phyloP scores from a whole-genome alignment of 2,329 filamentous ascomycete species.

The Sclerotinia nivalis region DNA sequence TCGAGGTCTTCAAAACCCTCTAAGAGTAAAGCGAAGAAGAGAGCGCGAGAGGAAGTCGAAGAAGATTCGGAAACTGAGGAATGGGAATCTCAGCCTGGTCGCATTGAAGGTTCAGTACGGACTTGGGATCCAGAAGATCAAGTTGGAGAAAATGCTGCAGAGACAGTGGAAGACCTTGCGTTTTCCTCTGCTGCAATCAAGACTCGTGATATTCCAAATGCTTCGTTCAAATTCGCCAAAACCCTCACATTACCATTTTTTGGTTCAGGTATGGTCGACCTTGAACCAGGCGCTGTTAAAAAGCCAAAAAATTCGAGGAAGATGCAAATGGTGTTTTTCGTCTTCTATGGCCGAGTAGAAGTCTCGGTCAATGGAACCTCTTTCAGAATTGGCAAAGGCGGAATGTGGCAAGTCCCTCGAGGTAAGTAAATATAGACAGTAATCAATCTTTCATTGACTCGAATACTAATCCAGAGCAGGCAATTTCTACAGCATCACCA shows the following conservation, averaged over 20 bases:
- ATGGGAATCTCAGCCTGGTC: slow-evolving; percentile 70
- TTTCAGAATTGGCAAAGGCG: slow-evolving; percentile 84
- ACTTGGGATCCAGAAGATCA: slow-evolving; percentile 64
- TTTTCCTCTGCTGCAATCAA: slow-evolving; percentile 53
- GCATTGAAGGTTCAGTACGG: slow-evolving; percentile 62
- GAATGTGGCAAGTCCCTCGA: slow-evolving; percentile 92
- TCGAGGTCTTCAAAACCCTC: slow-evolving; percentile 28
- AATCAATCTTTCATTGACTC: background rate
- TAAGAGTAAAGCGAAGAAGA: slow-evolving; percentile 36
- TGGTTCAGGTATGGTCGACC: slow-evolving; percentile 84
- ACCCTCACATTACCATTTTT: slow-evolving; percentile 83
- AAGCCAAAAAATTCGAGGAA: slow-evolving; percentile 86
- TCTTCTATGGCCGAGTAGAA: slow-evolving; percentile 77
- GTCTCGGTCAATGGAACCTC: slow-evolving; percentile 73
- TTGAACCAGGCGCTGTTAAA: slow-evolving; percentile 82
- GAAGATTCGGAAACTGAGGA: slow-evolving; percentile 62
- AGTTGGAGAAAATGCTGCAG: slow-evolving; percentile 54
- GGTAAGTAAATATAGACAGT: slow-evolving; percentile 58
- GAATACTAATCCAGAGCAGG: slow-evolving; percentile 54
- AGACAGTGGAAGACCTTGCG: slow-evolving; percentile 57
- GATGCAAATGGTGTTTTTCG: slow-evolving; percentile 97
- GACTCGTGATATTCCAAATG: slow-evolving; percentile 59
- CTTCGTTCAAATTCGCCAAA: slow-evolving; percentile 86
- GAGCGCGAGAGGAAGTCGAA: slow-evolving; percentile 39
- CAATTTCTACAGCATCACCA: slow-evolving; percentile 90